Evolutionary conservation across 2,329 filamentous ascomycete genomes (phyloP).

Genomic region (Lecanicillium sp.): DNA sequence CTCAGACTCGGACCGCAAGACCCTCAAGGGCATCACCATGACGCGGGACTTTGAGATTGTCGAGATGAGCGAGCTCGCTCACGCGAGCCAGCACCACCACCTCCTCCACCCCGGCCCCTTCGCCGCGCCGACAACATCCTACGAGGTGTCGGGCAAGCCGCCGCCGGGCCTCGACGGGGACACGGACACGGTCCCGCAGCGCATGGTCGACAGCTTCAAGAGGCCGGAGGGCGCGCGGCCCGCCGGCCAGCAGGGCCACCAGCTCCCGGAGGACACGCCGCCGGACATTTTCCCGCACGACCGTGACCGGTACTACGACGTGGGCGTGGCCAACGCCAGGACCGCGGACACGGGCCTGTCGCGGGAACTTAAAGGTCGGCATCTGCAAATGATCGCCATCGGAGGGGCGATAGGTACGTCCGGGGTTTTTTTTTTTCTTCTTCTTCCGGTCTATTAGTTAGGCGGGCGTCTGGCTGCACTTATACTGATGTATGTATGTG

Average conservation of each 20-base stretch:
- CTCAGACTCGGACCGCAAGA: constrained; percentile 10
- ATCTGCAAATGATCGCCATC: constrained; percentile 90
- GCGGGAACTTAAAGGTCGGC: constrained; percentile 65
- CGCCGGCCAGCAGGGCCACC: constrained; percentile 25
- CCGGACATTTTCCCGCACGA: constrained; percentile 12
- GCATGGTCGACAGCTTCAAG: constrained; percentile 50
- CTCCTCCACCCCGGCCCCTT: background rate
- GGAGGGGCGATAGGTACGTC: constrained; percentile 67
- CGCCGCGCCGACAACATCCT: constrained; percentile 14
- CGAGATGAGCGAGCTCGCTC: constrained; percentile 16
- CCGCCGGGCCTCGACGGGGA: background rate
- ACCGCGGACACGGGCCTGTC: constrained; percentile 66
- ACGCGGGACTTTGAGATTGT: constrained; percentile 18
- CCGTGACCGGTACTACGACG: constrained; percentile 38
- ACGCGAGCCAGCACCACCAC: no score
- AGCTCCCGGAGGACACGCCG: constrained; percentile 20
- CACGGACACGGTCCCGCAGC: constrained; percentile 21
- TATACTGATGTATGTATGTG: no score
- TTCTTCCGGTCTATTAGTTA: no score
- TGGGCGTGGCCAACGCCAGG: constrained; percentile 52
- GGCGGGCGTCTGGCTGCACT: no score
- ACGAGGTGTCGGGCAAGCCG: constrained; percentile 12
- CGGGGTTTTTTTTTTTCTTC: background rate
- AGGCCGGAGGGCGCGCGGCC: constrained; percentile 43
- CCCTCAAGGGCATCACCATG: constrained; percentile 16